These are phyloP conservation scores for Delonix regia DNA, from an alignment of 306 rosid species.

Conservation along the genomic window DNA sequence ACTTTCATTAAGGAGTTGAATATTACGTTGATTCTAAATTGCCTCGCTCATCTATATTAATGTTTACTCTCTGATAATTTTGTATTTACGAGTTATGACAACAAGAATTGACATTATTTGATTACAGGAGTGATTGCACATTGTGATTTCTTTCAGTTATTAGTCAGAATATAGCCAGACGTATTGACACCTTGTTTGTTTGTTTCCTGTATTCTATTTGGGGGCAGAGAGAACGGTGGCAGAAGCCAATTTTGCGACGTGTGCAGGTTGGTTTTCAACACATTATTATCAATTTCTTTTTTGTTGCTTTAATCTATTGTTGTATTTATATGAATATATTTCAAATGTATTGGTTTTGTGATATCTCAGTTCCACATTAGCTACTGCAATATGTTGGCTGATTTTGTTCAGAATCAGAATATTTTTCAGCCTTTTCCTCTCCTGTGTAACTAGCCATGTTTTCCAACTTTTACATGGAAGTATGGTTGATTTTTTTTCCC, in stretches of 20 bases:
- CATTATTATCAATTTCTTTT: background rate
- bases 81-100: background rate
- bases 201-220: slow-evolving; percentile 1
- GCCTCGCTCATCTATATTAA: slow-evolving; percentile 12
- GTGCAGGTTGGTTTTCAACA: slow-evolving; percentile 45
- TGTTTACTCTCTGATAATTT: slow-evolving; percentile 27
- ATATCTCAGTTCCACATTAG: slow-evolving; percentile 8
- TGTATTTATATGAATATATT: background rate
- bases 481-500: slow-evolving; percentile 14
- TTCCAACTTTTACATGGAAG: slow-evolving; percentile 4
- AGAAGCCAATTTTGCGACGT: slow-evolving; percentile 54
- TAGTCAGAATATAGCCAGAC: background rate
- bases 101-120: background rate
- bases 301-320: background rate
- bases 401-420: background rate
- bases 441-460: background rate
- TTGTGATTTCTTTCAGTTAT: slow-evolving; percentile 1
- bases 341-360: background rate
- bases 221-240: slow-evolving; percentile 51
- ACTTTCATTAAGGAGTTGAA: slow-evolving; percentile 26
- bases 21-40: slow-evolving; percentile 14
- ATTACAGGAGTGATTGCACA: background rate
- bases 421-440: slow-evolving; percentile 16
- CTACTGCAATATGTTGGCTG: slow-evolving; percentile 19
- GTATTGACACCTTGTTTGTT: slow-evolving; percentile 14